phyloP scores from a whole-genome alignment of 176 grass and related monocot genomes.

The Triticum timopheevii region DNA sequence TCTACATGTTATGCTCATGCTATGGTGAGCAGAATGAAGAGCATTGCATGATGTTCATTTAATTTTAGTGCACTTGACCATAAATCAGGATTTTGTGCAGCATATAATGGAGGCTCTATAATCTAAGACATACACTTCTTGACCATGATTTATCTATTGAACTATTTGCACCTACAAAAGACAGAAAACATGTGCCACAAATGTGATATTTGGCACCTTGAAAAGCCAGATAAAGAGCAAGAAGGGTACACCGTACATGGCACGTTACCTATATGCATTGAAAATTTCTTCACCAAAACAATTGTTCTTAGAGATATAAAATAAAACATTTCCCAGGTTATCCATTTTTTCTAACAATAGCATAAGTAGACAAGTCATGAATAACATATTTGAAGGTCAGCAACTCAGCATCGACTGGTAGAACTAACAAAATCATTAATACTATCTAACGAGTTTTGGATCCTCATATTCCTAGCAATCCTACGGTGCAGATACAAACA shows the following conservation, averaged over 20 bases:
- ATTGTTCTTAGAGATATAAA: background rate
- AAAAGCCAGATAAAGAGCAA: background rate
- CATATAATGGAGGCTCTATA: conserved; percentile 78
- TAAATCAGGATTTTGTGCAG: conserved; percentile 86
- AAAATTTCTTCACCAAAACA: background rate
- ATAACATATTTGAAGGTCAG: background rate
- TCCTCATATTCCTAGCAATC: background rate
- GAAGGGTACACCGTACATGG: background rate
- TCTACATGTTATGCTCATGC: no score
- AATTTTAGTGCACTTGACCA: background rate
- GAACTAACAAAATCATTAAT: background rate
- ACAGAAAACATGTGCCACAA: background rate
- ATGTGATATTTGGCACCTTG: background rate
- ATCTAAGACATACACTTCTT: conserved; percentile 83
- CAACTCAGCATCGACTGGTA: background rate
- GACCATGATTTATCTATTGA: conserved; percentile 27
- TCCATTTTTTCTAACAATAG: background rate
- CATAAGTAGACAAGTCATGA: conserved; percentile 3
- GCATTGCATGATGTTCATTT: no score
- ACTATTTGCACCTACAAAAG: conserved; percentile 90
- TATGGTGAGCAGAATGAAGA: no score
- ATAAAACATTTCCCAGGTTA: background rate
- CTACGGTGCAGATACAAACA: background rate
- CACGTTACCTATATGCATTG: background rate
- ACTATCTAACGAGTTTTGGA: background rate